These are phyloP conservation scores for Blastobotrys arbuscula DNA, from an alignment of 1,139 yeast species.

Conservation along the genomic window DNA sequence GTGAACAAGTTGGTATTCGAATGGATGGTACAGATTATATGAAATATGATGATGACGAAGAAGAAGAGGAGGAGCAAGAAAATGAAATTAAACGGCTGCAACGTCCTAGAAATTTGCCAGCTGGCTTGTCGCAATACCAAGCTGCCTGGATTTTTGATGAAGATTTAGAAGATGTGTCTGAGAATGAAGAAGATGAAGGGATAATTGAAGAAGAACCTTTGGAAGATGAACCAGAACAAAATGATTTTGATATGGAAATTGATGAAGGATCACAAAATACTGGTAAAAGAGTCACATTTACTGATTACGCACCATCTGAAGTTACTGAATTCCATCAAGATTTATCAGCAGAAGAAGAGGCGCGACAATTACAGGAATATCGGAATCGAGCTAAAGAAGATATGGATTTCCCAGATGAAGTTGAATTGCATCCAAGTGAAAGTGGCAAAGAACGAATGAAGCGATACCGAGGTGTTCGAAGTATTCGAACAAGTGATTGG, in stretches of 20 bases:
- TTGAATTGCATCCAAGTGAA: conserved; percentile 72
- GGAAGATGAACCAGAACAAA: conserved; percentile 42
- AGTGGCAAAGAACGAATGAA: conserved; percentile 68
- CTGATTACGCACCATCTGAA: conserved; percentile 41
- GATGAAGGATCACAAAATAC: conserved; percentile 29
- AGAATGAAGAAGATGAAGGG: conserved; percentile 47
- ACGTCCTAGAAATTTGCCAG: conserved; percentile 51
- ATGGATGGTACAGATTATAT: conserved; percentile 68
- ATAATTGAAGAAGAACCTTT: conserved; percentile 51
- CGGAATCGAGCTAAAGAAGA: conserved; percentile 75
- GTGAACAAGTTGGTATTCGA: conserved; percentile 54
- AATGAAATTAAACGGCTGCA: conserved; percentile 18
- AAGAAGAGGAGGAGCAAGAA: conserved; percentile 23
- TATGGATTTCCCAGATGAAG: conserved; percentile 91
- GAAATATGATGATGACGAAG: conserved; percentile 31
- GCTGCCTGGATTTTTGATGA: conserved; percentile 85
- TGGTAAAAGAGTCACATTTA: conserved; percentile 19
- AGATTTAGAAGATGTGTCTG: conserved; percentile 34
- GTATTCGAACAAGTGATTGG: conserved; percentile 78
- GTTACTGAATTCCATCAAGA: conserved; percentile 67
- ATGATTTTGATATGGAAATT: conserved; percentile 35
- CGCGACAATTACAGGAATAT: conserved; percentile 63
- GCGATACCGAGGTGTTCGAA: conserved; percentile 83
- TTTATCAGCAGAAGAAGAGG: conserved; percentile 76
- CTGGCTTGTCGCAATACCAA: conserved; percentile 91